These are phyloP conservation scores for Primulina huaijiensis DNA, from an alignment of 257 asterid genomes.

Conservation along the genomic window DNA sequence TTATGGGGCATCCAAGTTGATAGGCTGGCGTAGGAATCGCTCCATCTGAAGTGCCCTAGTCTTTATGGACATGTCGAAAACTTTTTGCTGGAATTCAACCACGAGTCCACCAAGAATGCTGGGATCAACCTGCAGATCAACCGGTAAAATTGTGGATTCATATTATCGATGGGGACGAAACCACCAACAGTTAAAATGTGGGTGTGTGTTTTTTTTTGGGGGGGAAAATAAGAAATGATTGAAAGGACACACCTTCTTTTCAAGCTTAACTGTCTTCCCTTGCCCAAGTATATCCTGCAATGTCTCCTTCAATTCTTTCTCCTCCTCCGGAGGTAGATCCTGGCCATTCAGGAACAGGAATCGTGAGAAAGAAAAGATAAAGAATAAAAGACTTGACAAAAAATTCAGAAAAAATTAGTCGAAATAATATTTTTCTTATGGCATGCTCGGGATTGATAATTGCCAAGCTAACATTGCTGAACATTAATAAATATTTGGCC, in stretches of 20 bases:
- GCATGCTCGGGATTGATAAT: not conserved
- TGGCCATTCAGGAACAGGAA: slow-evolving; percentile 25
- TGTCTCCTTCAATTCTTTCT: slow-evolving; percentile 79
- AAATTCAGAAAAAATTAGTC: no score
- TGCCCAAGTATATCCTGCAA: slow-evolving; percentile 74
- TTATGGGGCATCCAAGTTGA: slow-evolving; percentile 41
- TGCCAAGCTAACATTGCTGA: not conserved
- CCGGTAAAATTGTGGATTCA: slow-evolving; percentile 14
- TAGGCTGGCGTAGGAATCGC: slow-evolving; percentile 84
- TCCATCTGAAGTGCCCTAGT: slow-evolving; percentile 98
- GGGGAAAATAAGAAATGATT: no score
- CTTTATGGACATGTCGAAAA: slow-evolving; percentile 91
- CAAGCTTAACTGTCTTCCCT: slow-evolving; percentile 67
- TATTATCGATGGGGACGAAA: not conserved
- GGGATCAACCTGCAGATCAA: slow-evolving; percentile 65
- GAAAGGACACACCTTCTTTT: slow-evolving; percentile 60
- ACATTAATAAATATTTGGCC: not conserved
- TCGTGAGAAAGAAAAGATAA: slow-evolving; percentile 4
- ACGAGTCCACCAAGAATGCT: slow-evolving; percentile 93
- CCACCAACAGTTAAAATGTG: not conserved
- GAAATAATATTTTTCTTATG: not conserved
- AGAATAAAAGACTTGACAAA: not conserved
- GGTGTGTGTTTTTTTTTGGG: not conserved
- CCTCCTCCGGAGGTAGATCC: slow-evolving; percentile 85
- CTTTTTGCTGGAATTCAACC: slow-evolving; percentile 72